Evolutionary conservation across 2,329 filamentous ascomycete species (phyloP).

Genomic region (Calonectria fujianensis): DNA sequence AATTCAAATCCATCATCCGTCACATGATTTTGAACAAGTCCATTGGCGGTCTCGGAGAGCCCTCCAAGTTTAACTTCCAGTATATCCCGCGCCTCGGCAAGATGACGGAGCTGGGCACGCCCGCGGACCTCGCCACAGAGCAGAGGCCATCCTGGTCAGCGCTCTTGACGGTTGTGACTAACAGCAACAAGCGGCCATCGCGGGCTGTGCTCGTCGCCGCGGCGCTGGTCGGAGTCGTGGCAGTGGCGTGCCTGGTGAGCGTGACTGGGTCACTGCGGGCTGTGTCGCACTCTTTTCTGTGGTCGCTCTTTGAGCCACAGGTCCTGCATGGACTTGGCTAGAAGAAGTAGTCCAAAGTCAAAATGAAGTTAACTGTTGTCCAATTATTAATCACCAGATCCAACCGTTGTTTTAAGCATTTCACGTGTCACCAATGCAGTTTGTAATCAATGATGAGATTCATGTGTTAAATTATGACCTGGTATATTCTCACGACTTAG

Average conservation of each 20-base stretch:
- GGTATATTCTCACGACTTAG: slow-evolving; percentile 3
- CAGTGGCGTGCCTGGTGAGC: slow-evolving; percentile 45
- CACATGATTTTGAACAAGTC: slow-evolving; percentile 78
- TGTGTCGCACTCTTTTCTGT: slow-evolving; percentile 47
- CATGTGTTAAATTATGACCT: slow-evolving; percentile 15
- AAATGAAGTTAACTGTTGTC: not conserved
- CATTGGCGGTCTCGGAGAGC: slow-evolving; percentile 75
- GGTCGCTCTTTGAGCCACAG: slow-evolving; percentile 47
- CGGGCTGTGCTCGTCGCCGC: slow-evolving; percentile 49
- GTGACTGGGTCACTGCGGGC: slow-evolving; percentile 40
- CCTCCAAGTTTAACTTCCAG: slow-evolving; percentile 82
- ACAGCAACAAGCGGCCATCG: slow-evolving; percentile 20
- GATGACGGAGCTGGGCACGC: slow-evolving; percentile 58
- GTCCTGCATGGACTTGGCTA: slow-evolving; percentile 45
- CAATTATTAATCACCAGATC: not conserved
- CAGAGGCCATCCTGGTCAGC: slow-evolving; percentile 29
- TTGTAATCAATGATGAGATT: not conserved
- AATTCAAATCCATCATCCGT: slow-evolving; percentile 54
- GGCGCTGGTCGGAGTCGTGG: slow-evolving; percentile 41
- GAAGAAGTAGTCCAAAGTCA: not conserved
- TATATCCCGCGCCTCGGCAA: slow-evolving; percentile 73
- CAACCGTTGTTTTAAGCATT: not conserved
- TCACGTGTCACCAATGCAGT: not conserved
- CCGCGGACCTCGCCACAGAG: slow-evolving; percentile 21
- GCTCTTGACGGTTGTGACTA: slow-evolving; percentile 22